phyloP scores from a whole-genome alignment of 2,329 filamentous ascomycete genomes.

The Didymella lethalis region DNA sequence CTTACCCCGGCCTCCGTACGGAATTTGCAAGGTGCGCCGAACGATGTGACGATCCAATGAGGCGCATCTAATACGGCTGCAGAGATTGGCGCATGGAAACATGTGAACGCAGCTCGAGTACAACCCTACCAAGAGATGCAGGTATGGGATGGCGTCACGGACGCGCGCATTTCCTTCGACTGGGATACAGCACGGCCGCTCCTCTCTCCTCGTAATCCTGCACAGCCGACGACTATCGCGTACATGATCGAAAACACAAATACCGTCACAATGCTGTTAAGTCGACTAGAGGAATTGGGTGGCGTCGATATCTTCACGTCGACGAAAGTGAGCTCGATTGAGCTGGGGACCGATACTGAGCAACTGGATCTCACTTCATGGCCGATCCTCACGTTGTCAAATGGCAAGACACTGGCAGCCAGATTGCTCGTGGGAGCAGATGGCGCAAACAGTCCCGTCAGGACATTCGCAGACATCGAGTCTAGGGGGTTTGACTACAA shows the following conservation, averaged over 20 bases:
- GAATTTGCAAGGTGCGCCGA: conserved; percentile 69
- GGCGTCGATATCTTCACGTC: conserved; percentile 75
- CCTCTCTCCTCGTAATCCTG: conserved; percentile 52
- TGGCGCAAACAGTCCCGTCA: conserved; percentile 92
- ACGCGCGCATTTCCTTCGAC: conserved; percentile 88
- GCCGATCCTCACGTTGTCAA: conserved; percentile 80
- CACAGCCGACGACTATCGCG: conserved; percentile 70
- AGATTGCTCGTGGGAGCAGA: conserved; percentile 91
- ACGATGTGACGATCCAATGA: background rate
- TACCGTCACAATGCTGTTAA: conserved; percentile 78
- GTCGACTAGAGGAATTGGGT: conserved; percentile 73
- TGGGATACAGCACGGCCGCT: conserved; percentile 62
- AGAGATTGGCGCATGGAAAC: conserved; percentile 83
- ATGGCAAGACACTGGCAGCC: conserved; percentile 73
- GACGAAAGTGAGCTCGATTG: conserved; percentile 80
- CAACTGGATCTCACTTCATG: conserved; percentile 82
- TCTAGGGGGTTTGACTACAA: conserved; percentile 93
- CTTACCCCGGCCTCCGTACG: conserved; percentile 87
- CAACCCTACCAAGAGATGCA: conserved; percentile 96
- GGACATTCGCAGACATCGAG: conserved; percentile 84
- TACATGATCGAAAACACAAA: conserved; percentile 98
- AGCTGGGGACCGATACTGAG: conserved; percentile 71
- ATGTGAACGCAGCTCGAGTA: conserved; percentile 75
- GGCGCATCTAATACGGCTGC: conserved; percentile 21
- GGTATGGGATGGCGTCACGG: conserved; percentile 95